These are phyloP conservation scores for Candida neerlandica DNA, from an alignment of 1,139 yeast genomes.

Conservation along the genomic window DNA sequence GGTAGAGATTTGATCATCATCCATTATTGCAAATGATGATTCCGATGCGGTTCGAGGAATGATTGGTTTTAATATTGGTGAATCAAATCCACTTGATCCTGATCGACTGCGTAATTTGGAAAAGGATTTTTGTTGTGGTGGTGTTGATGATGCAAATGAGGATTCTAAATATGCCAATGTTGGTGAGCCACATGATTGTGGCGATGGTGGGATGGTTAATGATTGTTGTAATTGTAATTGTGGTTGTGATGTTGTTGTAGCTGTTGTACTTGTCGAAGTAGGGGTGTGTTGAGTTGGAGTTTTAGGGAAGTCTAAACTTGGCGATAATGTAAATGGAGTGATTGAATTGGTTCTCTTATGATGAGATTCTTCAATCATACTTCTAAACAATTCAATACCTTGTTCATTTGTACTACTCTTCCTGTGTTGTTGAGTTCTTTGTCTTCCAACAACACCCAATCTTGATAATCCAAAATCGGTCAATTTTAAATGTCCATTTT, in stretches of 20 bases:
- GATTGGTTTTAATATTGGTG: conserved; percentile 53
- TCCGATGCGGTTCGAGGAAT: conserved; percentile 55
- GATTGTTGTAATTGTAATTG: not conserved
- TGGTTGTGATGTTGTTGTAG: conserved; percentile 7
- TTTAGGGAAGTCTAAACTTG: conserved; percentile 39
- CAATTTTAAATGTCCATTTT: conserved; percentile 83
- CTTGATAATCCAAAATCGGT: conserved; percentile 95
- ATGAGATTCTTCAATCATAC: conserved; percentile 21
- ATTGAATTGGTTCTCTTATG: conserved; percentile 43
- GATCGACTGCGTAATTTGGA: conserved; percentile 24
- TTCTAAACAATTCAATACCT: conserved; percentile 45
- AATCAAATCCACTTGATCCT: conserved; percentile 42
- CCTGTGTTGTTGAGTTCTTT: conserved; percentile 40
- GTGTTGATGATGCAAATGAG: conserved; percentile 11
- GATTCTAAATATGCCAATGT: conserved; percentile 16
- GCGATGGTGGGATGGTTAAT: conserved; percentile 1
- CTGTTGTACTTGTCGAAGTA: conserved; percentile 12
- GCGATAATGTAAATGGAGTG: conserved; percentile 54
- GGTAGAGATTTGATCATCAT: conserved; percentile 42
- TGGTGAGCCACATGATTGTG: conserved; percentile 13
- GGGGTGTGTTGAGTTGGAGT: conserved; percentile 15
- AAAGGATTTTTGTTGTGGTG: conserved; percentile 16
- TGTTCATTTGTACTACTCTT: conserved; percentile 50
- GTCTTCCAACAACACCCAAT: conserved; percentile 87
- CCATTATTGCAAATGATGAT: conserved; percentile 55